Conservation (phyloP, 2,329 filamentous ascomycete species). For the Lecanoromycetidae sp. region DNA sequence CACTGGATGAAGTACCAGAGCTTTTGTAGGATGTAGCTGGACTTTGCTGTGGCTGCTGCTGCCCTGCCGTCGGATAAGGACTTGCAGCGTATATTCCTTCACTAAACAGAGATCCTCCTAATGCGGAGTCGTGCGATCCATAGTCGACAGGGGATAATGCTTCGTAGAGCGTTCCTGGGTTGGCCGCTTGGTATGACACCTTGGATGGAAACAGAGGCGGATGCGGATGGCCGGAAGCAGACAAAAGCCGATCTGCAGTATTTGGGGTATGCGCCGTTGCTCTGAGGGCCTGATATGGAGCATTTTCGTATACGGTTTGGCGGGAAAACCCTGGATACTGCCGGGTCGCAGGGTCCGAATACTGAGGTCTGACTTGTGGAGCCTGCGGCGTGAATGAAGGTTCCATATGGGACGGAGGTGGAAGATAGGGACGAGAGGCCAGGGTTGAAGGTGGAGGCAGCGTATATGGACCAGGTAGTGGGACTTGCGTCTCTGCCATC, state of each 20-base stretch:
- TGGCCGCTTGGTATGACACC: slow-evolving; percentile 12
- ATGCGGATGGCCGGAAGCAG: slow-evolving; percentile 5
- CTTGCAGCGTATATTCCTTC: slow-evolving; percentile 10
- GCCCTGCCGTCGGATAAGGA: slow-evolving; percentile 5
- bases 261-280: background rate
- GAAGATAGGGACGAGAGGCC: slow-evolving; percentile 6
- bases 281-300: background rate
- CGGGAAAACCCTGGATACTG: background rate
- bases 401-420: slow-evolving; percentile 10
- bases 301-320: slow-evolving; percentile 1
- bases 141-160: slow-evolving; percentile 13
- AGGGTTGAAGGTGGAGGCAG: slow-evolving; percentile 3
- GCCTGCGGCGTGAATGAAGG: slow-evolving; percentile 9
- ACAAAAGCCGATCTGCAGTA: background rate
- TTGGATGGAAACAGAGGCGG: slow-evolving; percentile 13
- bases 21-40: slow-evolving; percentile 11
- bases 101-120: slow-evolving; percentile 9
- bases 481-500: slow-evolving; percentile 2
- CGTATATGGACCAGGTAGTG: background rate
- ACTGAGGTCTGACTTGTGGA: slow-evolving; percentile 8
- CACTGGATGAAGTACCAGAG: slow-evolving; percentile 14
- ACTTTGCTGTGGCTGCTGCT: slow-evolving; percentile 4
- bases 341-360: slow-evolving; percentile 6
- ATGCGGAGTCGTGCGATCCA: slow-evolving; percentile 1
- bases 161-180: slow-evolving; percentile 15